Percentiles rank a stretch among this genome's conserved stretches.
These are phyloP conservation scores for Tetracentron sinense DNA, from an alignment of 164 flowering plant genomes.

Conservation along the genomic window DNA sequence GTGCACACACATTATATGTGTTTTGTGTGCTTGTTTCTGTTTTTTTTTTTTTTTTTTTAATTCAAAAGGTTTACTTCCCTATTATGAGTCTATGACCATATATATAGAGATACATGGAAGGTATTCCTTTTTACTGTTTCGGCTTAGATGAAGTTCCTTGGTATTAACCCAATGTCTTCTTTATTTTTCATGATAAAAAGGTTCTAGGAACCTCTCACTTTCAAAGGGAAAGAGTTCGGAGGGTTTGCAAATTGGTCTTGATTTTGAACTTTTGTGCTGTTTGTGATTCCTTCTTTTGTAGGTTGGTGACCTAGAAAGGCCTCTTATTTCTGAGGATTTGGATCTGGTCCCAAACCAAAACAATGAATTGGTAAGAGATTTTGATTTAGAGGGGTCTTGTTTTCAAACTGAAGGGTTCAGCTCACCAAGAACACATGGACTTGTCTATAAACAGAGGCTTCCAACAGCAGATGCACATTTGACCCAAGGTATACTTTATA, in stretches of 20 bases:
- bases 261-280: not conserved
- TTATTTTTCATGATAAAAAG: too few species aligned
- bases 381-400: conserved; percentile 46
- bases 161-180: too few species aligned
- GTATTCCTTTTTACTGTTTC: too few species aligned
- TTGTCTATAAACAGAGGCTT: conserved; percentile 51
- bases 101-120: too few species aligned
- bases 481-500: conserved; percentile 42
- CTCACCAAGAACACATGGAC: conserved; percentile 42
- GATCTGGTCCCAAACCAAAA: conserved; percentile 25
- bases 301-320: conserved; percentile 80
- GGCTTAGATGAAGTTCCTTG: too few species aligned
- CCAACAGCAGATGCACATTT: conserved; percentile 37
- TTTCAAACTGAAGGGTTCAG: conserved; percentile 45
- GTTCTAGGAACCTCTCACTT: not conserved
- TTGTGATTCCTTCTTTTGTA: conserved; percentile 16
- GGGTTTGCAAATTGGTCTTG: not conserved
- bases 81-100: too few species aligned
- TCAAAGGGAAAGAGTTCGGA: not conserved
- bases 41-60: too few species aligned
- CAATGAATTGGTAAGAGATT: conserved; percentile 38
- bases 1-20: too few species aligned
- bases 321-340: conserved; percentile 61
- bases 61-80: too few species aligned
- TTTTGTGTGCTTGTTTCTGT: too few species aligned